A percentile compares a stretch with the other conserved stretches of the same genome.
Conservation (phyloP, 805 yeast species). For the Saturnispora ahearnii region DNA sequence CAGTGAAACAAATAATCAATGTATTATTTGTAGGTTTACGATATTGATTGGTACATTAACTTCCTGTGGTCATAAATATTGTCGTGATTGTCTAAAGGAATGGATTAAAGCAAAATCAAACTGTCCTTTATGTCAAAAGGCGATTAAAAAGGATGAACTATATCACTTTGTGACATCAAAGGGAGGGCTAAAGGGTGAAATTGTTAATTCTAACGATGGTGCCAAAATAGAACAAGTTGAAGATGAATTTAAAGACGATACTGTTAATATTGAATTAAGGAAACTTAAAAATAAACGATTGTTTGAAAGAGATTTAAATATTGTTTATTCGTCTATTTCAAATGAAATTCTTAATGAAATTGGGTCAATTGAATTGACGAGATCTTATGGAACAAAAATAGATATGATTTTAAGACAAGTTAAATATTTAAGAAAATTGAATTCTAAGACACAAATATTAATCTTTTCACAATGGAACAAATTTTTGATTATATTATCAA, state of each 20-base stretch:
- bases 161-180: conserved; percentile 61
- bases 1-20: conserved; percentile 30
- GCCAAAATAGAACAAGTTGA: conserved; percentile 4
- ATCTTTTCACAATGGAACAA: conserved; percentile 87
- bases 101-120: conserved; percentile 50
- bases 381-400: conserved; percentile 74
- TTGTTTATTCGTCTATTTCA: conserved; percentile 40
- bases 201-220: conserved; percentile 22
- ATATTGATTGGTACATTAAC: conserved; percentile 74
- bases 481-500: conserved; percentile 54
- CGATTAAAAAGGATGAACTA: conserved; percentile 40
- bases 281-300: conserved; percentile 18
- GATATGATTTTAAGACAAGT: conserved; percentile 74
- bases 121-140: conserved; percentile 79
- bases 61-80: conserved; percentile 87
- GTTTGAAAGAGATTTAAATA: conserved; percentile 28
- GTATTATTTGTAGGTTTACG: conserved; percentile 69
- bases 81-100: conserved; percentile 65
- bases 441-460: conserved; percentile 66
- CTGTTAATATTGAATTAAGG: conserved; percentile 14
- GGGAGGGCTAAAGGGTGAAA: conserved; percentile 41
- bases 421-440: conserved; percentile 48
- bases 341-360: conserved; percentile 36
- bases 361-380: conserved; percentile 32
- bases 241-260: conserved; percentile 8